Percentiles rank a stretch among this genome's conserved stretches.
Evolutionary conservation across 805 yeast species (phyloP).

Genomic region (Saccharomycopsis malanga): DNA sequence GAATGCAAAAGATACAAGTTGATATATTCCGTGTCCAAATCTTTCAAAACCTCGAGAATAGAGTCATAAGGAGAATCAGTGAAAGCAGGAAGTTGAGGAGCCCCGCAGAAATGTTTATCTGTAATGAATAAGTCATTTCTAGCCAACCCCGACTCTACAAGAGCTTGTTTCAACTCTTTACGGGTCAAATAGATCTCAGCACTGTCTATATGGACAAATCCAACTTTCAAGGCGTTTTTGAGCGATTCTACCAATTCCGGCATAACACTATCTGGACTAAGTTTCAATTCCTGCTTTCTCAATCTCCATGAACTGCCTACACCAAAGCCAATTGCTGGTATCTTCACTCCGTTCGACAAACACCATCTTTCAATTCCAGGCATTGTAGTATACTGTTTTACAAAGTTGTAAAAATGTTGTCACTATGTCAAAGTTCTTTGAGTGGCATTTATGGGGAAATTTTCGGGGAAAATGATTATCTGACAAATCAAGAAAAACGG

Average conservation of each 20-base stretch:
- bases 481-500: no score
- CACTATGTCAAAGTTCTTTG: no score
- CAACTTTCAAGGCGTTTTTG: constrained; percentile 32
- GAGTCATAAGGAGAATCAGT: constrained; percentile 36
- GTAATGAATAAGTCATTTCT: constrained; percentile 41
- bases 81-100: constrained; percentile 23
- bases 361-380: not conserved
- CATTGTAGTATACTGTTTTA: no score
- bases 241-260: constrained; percentile 29
- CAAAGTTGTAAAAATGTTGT: no score
- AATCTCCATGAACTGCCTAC: constrained; percentile 54
- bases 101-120: constrained; percentile 41
- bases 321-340: constrained; percentile 47
- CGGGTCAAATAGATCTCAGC: constrained; percentile 53
- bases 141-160: constrained; percentile 32
- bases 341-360: constrained; percentile 33
- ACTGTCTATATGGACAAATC: constrained; percentile 50
- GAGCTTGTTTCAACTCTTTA: constrained; percentile 44
- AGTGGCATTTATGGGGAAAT: no score
- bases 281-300: constrained; percentile 22
- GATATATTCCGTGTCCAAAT: constrained; percentile 38
- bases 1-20: constrained; percentile 48
- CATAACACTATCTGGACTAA: constrained; percentile 11
- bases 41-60: constrained; percentile 33
- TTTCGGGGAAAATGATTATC: no score